Evolutionary conservation across 1,284 basidiomycete genomes (phyloP).

Genomic region (Microbotryum saponariae): DNA sequence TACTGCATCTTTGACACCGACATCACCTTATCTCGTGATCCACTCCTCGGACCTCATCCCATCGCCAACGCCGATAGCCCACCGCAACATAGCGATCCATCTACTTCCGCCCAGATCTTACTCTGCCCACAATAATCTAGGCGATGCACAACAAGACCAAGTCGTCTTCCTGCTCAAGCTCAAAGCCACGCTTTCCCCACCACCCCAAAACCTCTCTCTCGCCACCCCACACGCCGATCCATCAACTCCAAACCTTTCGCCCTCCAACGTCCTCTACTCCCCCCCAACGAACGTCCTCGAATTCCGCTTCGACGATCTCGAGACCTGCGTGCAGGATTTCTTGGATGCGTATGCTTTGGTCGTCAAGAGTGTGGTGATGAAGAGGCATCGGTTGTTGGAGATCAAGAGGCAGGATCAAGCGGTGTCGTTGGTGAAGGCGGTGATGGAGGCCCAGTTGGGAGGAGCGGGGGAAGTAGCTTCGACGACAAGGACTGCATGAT

Average conservation of each 20-base stretch:
- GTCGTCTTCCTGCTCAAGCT: no score
- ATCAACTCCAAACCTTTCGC: no score
- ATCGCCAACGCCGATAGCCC: no score
- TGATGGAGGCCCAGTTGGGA: neutral
- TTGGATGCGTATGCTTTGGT: conserved; percentile 82
- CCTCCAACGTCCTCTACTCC: conserved; percentile 51
- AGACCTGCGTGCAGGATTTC: conserved; percentile 78
- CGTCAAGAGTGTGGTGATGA: conserved; percentile 80
- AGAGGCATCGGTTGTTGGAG: neutral
- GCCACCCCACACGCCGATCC: no score
- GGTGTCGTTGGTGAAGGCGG: no score
- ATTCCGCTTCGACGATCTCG: conserved; percentile 73
- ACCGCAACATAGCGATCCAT: no score
- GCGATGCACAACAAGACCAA: no score
- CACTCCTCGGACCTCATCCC: neutral
- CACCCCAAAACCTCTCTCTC: no score
- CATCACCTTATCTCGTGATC: conserved; percentile 8
- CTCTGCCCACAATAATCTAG: no score
- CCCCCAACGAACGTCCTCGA: conserved; percentile 73
- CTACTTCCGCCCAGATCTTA: no score
- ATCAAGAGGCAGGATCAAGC: neutral
- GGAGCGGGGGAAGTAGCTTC: neutral
- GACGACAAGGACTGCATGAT: neutral
- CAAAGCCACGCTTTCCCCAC: no score
- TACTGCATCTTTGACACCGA: neutral